phyloP scores from a whole-genome alignment of 805 yeast species.

The Yarrowia divulgata region DNA sequence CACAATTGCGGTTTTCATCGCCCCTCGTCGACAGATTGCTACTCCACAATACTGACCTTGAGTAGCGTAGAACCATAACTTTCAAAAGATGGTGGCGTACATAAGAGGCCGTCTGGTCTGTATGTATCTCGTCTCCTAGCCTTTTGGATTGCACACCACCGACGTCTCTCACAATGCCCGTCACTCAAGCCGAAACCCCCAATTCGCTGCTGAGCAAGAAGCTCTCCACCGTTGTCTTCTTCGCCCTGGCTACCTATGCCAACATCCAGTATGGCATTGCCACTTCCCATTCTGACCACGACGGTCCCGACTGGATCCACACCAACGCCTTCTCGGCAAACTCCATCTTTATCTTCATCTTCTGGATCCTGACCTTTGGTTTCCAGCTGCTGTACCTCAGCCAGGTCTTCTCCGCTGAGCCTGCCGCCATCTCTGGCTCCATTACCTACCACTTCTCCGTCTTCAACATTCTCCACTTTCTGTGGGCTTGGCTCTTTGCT shows the following conservation, averaged over 20 bases:
- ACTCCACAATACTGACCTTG: conserved; percentile 22
- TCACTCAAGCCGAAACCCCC: conserved; percentile 36
- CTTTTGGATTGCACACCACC: background rate
- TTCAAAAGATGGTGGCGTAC: conserved; percentile 32
- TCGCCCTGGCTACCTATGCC: conserved; percentile 38
- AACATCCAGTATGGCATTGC: conserved; percentile 33
- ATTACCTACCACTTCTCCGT: conserved; percentile 68
- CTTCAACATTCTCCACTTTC: conserved; percentile 65
- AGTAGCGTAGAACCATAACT: conserved; percentile 30
- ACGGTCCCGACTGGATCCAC: conserved; percentile 39
- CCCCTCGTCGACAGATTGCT: conserved; percentile 3
- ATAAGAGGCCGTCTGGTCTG: conserved; percentile 23
- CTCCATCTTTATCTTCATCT: conserved; percentile 30
- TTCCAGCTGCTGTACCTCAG: conserved; percentile 36
- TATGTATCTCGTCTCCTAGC: background rate
- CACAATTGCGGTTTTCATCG: background rate
- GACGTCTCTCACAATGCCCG: conserved; percentile 23
- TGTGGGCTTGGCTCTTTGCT: conserved; percentile 71
- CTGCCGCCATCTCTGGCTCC: conserved; percentile 44
- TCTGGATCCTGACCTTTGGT: conserved; percentile 36
- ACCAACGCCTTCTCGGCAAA: conserved; percentile 37
- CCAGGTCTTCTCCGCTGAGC: conserved; percentile 32
- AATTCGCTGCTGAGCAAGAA: conserved; percentile 37
- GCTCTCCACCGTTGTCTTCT: conserved; percentile 30
- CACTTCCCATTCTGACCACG: conserved; percentile 34